phyloP scores from a whole-genome alignment of 768 basidiomycete genomes.

The Panellus pusillus region DNA sequence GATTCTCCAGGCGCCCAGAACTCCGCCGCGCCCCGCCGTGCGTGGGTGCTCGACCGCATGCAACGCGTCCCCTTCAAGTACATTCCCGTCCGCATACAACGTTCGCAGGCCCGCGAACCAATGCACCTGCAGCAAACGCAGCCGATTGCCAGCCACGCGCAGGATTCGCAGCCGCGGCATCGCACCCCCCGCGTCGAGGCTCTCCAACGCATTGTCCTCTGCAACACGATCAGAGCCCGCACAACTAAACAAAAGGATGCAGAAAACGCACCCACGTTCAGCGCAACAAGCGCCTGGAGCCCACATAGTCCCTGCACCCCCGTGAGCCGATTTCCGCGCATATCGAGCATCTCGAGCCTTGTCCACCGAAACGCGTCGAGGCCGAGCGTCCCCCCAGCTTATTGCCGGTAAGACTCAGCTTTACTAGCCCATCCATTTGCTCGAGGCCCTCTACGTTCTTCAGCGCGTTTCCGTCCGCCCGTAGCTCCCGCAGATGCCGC shows the following conservation, averaged over 20 bases:
- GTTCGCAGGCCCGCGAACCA: slow-evolving; percentile 75
- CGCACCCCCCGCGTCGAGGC: slow-evolving; percentile 50
- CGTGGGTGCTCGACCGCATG: not conserved
- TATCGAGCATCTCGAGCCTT: slow-evolving; percentile 77
- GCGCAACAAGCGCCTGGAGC: slow-evolving; percentile 61
- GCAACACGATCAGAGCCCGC: slow-evolving; percentile 11
- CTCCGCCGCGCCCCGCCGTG: slow-evolving; percentile 25
- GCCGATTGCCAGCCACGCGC: slow-evolving; percentile 78
- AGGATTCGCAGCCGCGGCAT: slow-evolving; percentile 81
- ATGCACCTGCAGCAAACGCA: slow-evolving; percentile 64
- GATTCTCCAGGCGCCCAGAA: slow-evolving; percentile 76
- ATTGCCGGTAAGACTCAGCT: slow-evolving; percentile 82
- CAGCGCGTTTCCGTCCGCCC: slow-evolving; percentile 86
- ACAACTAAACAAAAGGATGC: slow-evolving; percentile 27
- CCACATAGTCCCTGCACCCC: slow-evolving; percentile 59
- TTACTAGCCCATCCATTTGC: slow-evolving; percentile 76
- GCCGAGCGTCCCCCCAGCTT: slow-evolving; percentile 58
- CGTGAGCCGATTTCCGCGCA: slow-evolving; percentile 73
- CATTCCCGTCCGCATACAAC: slow-evolving; percentile 90
- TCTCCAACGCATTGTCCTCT: slow-evolving; percentile 74
- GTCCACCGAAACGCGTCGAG: slow-evolving; percentile 64
- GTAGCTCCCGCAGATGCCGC: slow-evolving; percentile 83
- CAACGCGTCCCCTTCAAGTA: slow-evolving; percentile 32
- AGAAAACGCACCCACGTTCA: slow-evolving; percentile 80
- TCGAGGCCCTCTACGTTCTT: slow-evolving; percentile 72